Percentiles rank a stretch among this genome's conserved stretches.
Evolutionary conservation across 495 filamentous ascomycete species (phyloP).

Genomic region (Elaphomyces granulatus): DNA sequence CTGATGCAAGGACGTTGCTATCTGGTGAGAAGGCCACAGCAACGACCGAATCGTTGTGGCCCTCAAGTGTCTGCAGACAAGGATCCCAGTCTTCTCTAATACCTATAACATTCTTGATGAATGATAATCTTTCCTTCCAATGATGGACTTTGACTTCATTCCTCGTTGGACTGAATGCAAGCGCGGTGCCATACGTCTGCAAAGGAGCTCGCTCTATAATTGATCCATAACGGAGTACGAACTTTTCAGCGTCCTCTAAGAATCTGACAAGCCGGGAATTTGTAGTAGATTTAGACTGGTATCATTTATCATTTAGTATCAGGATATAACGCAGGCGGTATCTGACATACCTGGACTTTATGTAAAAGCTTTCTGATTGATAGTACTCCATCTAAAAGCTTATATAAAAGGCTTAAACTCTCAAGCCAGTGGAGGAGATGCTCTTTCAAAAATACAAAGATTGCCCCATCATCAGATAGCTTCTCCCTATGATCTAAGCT

Average conservation of each 20-base stretch:
- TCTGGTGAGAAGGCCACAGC: constrained; percentile 14
- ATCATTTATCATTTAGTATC: too few relatives aligned
- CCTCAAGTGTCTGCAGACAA: constrained; percentile 9
- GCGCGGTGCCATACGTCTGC: constrained; percentile 14
- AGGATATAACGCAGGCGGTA: too few relatives aligned
- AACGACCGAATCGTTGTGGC: constrained; percentile 8
- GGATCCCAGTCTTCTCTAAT: constrained; percentile 6
- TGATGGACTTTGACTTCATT: constrained; percentile 8
- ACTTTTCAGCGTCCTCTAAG: constrained; percentile 5
- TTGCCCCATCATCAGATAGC: neutral
- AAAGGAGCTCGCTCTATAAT: constrained; percentile 15
- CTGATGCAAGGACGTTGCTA: constrained; percentile 10
- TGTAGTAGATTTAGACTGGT: too few relatives aligned
- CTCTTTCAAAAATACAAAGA: constrained; percentile 13
- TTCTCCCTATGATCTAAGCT: neutral
- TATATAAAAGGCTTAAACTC: constrained; percentile 13
- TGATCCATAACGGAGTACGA: constrained; percentile 4
- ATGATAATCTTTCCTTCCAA: constrained; percentile 8
- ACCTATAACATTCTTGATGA: constrained; percentile 11
- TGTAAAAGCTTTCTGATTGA: constrained; percentile 2
- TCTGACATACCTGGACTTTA: too few relatives aligned
- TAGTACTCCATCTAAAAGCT: neutral
- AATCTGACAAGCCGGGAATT: neutral
- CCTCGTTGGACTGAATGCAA: constrained; percentile 14
- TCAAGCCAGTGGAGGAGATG: constrained; percentile 28